Base-by-base conservation (phyloP, 495 filamentous ascomycete genomes). In the Penicillium subrubescens region DNA sequence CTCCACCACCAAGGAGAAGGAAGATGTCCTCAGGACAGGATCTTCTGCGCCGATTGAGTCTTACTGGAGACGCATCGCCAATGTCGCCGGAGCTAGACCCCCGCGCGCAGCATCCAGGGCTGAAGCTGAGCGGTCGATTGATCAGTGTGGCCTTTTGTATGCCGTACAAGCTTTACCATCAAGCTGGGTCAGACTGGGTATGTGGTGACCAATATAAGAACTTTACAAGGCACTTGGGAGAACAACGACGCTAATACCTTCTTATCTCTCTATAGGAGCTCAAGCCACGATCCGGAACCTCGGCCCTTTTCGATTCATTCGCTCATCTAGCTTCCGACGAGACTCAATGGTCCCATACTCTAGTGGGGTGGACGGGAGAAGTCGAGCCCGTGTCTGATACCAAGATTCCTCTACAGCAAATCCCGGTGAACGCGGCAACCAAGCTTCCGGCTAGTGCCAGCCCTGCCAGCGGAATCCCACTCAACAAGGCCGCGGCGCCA, bases 351-450 rank as follows among this genome's bases (percentile, higher is more conserved):
- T 89, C 91, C 67, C 93, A 96, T 77, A 92, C 89, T 0, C 81
- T 97, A 1, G 89, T 97, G 54, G 93, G 90, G 21, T 97, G 94
- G 94, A 94, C 94, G 2, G 94, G 94, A 35, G 93, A 97, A 74
- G 90, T 97, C 51, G 85, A 90, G 57, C 77, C 81, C 3, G 74
- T 82, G 11, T 46, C 77, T 15, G 80, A 86, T 29, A 59, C 59
- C 19, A 74, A 72, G 61, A 17, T 54, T 2, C 75, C 77, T 15
- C 60, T 79, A 21, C 78, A 81, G 48, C 74, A 71, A 52, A 69
- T 78, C 43, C 67, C 71, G 3, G 58, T 69, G 34, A 78, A 80
- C 61, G 63, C 69, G 10, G 65, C 63, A 23, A 60, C 59, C 21
- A 76, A 73, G 41, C n/a, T 67, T 14, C 64, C 73, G 5, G 23